A percentile compares a stretch with the other conserved stretches of the same genome.
Conservation (phyloP, 805 yeast genomes). For the Candida ulmi region DNA sequence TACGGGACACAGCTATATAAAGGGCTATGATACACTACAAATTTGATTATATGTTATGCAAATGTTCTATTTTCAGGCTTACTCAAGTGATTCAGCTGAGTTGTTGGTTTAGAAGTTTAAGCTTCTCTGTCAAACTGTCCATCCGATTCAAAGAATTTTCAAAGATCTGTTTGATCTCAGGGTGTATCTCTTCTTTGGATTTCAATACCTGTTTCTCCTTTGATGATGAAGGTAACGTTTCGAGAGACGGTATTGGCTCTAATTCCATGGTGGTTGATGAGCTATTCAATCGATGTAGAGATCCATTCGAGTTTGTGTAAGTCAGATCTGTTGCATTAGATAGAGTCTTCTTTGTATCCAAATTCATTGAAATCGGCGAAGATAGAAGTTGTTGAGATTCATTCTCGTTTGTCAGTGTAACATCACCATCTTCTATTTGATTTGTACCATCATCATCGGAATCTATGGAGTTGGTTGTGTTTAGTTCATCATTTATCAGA, state of each 20-base stretch:
- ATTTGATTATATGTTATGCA: neutral
- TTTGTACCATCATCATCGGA: conserved; percentile 10
- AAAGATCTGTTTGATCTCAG: conserved; percentile 47
- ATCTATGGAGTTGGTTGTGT: conserved; percentile 10
- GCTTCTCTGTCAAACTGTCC: conserved; percentile 27
- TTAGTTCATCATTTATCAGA: conserved; percentile 21
- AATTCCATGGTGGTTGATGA: conserved; percentile 12
- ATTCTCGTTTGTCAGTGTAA: conserved; percentile 10
- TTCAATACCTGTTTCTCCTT: too few species aligned
- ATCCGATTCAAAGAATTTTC: conserved; percentile 50
- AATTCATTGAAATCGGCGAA: conserved; percentile 17
- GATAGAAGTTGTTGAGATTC: conserved; percentile 12
- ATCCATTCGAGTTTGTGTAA: conserved; percentile 18
- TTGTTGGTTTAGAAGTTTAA: conserved; percentile 13
- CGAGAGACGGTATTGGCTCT: neutral
- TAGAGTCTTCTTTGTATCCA: conserved; percentile 9
- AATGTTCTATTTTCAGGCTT: neutral
- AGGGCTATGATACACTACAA: neutral
- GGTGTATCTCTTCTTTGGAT: conserved; percentile 28
- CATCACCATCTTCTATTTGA: conserved; percentile 2
- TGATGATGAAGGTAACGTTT: too few species aligned
- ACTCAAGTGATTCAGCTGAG: conserved; percentile 3
- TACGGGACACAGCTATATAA: neutral
- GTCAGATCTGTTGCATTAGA: conserved; percentile 21
- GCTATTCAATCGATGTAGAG: conserved; percentile 10